Conservation (phyloP, 192 early-diverging fungal genomes). For the Linnemannia hyalina region DNA sequence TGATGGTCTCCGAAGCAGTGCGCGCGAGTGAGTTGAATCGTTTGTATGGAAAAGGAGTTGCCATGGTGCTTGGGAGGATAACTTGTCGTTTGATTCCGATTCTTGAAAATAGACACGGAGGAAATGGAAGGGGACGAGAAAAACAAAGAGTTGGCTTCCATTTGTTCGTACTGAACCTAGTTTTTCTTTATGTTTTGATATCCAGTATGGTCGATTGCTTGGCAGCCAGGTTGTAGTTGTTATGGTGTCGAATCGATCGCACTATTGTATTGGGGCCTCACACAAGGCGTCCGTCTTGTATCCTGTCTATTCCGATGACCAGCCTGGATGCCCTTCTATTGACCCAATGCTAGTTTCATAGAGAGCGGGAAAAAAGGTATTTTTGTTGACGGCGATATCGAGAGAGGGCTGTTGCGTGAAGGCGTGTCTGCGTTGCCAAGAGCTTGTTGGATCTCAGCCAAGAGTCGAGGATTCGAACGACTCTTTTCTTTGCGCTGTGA, state of each 20-base stretch:
- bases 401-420: not conserved
- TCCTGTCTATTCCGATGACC: not conserved
- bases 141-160: not conserved
- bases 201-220: too few species aligned
- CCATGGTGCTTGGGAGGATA: not conserved
- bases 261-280: not conserved
- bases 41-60: not conserved
- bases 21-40: not conserved
- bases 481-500: too few species aligned
- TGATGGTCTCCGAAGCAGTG: not conserved
- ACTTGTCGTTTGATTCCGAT: not conserved
- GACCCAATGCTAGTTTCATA: too few species aligned
- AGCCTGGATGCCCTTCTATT: not conserved
- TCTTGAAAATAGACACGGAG: not conserved
- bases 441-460: slow-evolving; percentile 3
- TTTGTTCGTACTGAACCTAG: not conserved
- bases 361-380: not conserved
- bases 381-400: not conserved
- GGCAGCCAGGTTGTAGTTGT: not conserved
- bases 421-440: not conserved
- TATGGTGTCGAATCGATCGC: not conserved
- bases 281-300: not conserved
- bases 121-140: not conserved
- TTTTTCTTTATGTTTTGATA: not conserved
- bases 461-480: not conserved